Evolutionary conservation across 257 asterid genomes (phyloP).

Genomic region (Lantana camara): DNA sequence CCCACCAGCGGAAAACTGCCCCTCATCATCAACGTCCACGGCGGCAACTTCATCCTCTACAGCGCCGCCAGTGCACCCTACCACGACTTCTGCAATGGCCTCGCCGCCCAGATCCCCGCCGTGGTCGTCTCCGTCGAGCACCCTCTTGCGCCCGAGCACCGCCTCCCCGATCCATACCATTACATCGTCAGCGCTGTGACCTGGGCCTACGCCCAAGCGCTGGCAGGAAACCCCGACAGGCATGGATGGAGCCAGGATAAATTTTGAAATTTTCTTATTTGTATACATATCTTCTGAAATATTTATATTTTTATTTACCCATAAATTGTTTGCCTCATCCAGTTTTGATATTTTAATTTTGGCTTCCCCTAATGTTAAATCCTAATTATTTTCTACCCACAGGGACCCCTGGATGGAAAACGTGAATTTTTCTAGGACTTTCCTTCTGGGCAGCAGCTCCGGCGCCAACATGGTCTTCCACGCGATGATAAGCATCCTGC

Average conservation of each 20-base stretch:
- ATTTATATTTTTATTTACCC: no score
- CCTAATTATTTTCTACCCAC: no score
- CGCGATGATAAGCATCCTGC: conserved; percentile 10
- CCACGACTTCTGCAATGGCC: conserved; percentile 43
- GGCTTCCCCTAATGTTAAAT: no score
- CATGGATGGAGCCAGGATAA: no score
- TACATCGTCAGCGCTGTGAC: conserved; percentile 36
- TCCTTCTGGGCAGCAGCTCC: conserved; percentile 29
- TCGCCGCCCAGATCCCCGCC: conserved; percentile 37
- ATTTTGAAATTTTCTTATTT: no score
- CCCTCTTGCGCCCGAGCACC: conserved; percentile 47
- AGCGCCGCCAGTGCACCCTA: conserved; percentile 41
- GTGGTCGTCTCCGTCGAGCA: conserved; percentile 44
- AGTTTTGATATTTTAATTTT: no score
- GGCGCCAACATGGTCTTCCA: conserved; percentile 33
- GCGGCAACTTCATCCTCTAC: conserved; percentile 44
- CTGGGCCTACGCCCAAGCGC: conserved; percentile 25
- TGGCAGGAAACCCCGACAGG: no score
- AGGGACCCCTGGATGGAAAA: conserved; percentile 41
- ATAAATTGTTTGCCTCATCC: no score
- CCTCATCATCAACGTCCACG: conserved; percentile 41
- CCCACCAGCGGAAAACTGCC: conserved; percentile 30
- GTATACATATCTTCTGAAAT: no score
- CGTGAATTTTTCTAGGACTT: conserved; percentile 31
- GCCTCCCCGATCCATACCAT: conserved; percentile 47